Base-by-base conservation (phyloP, 140 eudicot genomes). In the Cichorium intybus region DNA sequence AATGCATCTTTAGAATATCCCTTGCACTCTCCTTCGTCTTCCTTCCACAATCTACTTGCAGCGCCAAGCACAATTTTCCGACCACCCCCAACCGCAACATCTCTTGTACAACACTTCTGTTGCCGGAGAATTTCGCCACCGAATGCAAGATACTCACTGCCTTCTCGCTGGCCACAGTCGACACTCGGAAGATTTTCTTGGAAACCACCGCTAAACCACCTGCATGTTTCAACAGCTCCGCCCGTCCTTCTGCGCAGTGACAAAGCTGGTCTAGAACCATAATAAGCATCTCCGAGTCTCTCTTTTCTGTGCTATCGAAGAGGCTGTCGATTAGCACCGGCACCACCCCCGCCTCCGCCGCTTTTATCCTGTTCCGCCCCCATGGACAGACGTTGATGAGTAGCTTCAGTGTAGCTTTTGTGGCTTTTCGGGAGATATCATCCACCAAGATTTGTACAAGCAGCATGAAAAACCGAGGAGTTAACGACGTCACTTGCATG, bases 121-220 rank as follows among this genome's bases (percentile, higher is more conserved):
- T n/a, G n/a, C n/a, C n/a, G n/a, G n/a, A n/a, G n/a, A n/a, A n/a
- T n/a, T n/a, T n/a, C n/a, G n/a, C n/a, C n/a, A n/a, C n/a, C n/a
- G n/a, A n/a, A n/a, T n/a, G n/a, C n/a, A n/a, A n/a, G n/a, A n/a
- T n/a, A n/a, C n/a, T n/a, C n/a, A n/a, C n/a, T n/a, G n/a, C n/a
- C n/a, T n/a, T n/a, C n/a, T n/a, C n/a, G n/a, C n/a, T 81, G 2
- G 72, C 87, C 16, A 17, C 54, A 3, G 70, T 22, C 1, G 87
- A 81, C 28, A 77, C 70, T 60, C 87, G 66, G 12, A 81, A 61
- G 16, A 77, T 73, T 62, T 81, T 81, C 72, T 77, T 81, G 4
- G 87, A 77, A 34, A 81, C 87, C 31, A 81, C 64, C 8, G 87
- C 82, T 17, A 81, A 56, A 1, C 86, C 86, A 0, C 79, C 86